These are phyloP conservation scores for Phoma sp. DNA, from an alignment of 2,329 filamentous ascomycete species.

Conservation along the genomic window DNA sequence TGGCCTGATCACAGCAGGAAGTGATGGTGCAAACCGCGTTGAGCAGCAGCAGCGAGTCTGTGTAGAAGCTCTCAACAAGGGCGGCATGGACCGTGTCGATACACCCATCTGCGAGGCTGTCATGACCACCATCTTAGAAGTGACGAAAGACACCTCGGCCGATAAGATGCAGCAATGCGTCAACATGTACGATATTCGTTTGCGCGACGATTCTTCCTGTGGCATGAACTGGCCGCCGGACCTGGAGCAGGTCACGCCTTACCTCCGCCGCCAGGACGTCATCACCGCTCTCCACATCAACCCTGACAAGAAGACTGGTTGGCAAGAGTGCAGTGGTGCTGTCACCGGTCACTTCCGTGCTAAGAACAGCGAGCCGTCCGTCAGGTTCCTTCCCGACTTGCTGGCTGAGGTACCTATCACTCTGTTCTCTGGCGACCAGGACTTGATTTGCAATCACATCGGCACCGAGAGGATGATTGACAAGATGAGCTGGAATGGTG, in stretches of 20 bases:
- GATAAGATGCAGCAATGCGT: conserved; percentile 67
- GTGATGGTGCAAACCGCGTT: conserved; percentile 67
- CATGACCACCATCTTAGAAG: conserved; percentile 71
- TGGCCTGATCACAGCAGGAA: conserved; percentile 72
- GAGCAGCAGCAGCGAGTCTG: conserved; percentile 75
- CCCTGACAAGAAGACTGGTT: conserved; percentile 80
- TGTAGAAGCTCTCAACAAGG: conserved; percentile 63
- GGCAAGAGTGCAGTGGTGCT: conserved; percentile 85
- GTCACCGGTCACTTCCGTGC: conserved; percentile 76
- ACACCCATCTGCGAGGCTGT: conserved; percentile 75
- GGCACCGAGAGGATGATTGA: conserved; percentile 91
- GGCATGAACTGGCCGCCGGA: conserved; percentile 99
- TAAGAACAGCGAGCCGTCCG: conserved; percentile 72
- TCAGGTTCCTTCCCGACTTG: conserved; percentile 77
- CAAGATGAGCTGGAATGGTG: conserved; percentile 90
- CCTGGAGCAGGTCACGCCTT: conserved; percentile 76
- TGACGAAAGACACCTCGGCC: conserved; percentile 64
- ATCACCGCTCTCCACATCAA: conserved; percentile 81
- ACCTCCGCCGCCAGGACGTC: conserved; percentile 83
- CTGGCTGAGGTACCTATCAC: conserved; percentile 78
- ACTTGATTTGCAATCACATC: conserved; percentile 96
- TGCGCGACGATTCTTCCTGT: conserved; percentile 81
- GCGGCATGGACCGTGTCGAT: conserved; percentile 69
- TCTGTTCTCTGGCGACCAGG: conserved; percentile 91
- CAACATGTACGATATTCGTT: conserved; percentile 97